phyloP scores from a whole-genome alignment of 2,329 filamentous ascomycete species.

The Alternaria ventricosa region DNA sequence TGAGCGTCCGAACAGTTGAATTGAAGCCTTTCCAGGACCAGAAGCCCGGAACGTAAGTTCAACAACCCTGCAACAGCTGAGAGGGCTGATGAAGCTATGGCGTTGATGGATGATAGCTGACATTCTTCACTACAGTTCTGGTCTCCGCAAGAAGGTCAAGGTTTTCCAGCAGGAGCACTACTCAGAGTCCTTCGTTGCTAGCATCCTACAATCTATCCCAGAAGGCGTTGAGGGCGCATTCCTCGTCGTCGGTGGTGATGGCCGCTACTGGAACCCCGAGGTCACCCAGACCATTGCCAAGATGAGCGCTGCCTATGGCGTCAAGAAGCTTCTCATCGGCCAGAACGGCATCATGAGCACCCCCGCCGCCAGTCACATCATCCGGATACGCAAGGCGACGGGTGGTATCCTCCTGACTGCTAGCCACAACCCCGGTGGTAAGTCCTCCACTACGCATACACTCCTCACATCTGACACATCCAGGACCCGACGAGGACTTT shows the following conservation, averaged over 20 bases:
- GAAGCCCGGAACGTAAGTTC: conserved; percentile 99
- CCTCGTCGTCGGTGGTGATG: conserved; percentile 97
- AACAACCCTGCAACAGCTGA: too few species aligned
- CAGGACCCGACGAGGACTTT: conserved; percentile 92
- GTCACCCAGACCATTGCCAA: conserved; percentile 96
- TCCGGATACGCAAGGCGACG: conserved; percentile 91
- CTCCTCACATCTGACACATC: not conserved
- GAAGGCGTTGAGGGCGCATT: conserved; percentile 88
- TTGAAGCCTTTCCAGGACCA: conserved; percentile 91
- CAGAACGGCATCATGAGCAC: conserved; percentile 97
- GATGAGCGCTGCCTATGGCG: conserved; percentile 94
- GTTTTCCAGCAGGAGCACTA: conserved; percentile 96
- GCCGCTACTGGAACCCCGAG: conserved; percentile 95
- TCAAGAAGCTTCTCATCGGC: conserved; percentile 97
- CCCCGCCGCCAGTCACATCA: conserved; percentile 93
- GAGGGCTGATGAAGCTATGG: conserved; percentile 6
- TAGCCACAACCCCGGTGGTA: conserved; percentile 97
- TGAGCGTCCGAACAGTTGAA: conserved; percentile 80
- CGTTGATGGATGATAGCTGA: conserved; percentile 32
- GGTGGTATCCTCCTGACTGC: conserved; percentile 96
- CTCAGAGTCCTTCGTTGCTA: conserved; percentile 92
- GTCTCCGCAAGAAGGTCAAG: conserved; percentile 98
- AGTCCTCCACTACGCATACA: conserved; percentile 44
- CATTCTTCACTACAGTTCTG: conserved; percentile 68
- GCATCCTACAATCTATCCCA: conserved; percentile 94